Conservation (phyloP, 805 yeast genomes). For the Sugiyamaella chiloensis region DNA sequence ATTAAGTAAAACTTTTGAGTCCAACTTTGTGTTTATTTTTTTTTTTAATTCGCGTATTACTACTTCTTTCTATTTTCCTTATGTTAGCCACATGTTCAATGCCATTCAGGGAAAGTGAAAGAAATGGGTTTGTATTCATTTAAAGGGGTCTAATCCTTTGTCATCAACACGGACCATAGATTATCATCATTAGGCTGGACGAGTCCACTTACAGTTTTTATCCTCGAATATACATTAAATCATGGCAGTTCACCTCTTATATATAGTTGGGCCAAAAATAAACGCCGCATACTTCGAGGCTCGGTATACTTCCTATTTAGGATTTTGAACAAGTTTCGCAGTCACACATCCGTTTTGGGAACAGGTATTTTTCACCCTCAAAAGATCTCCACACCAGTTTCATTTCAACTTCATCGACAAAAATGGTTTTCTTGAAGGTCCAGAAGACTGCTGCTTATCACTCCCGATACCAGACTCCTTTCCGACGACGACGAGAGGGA, state of each 20-base stretch:
- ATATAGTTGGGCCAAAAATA: not conserved
- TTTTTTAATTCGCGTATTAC: too few relatives aligned
- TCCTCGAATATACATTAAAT: not conserved
- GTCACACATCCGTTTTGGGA: conserved; percentile 4
- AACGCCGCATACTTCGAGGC: too few relatives aligned
- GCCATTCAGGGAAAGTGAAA: conserved; percentile 24
- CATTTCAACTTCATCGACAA: conserved; percentile 7
- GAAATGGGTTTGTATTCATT: conserved; percentile 34
- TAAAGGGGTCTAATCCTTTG: conserved; percentile 38
- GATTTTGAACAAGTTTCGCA: not conserved
- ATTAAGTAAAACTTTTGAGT: too few relatives aligned
- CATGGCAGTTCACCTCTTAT: not conserved
- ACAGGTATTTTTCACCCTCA: not conserved
- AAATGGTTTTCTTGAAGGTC: conserved; percentile 73
- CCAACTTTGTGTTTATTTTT: too few relatives aligned
- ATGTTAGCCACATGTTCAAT: too few relatives aligned
- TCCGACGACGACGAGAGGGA: conserved; percentile 99
- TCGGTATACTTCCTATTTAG: conserved; percentile 1
- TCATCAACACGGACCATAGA: conserved; percentile 40
- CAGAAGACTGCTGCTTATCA: conserved; percentile 89
- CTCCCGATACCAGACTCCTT: conserved; percentile 99
- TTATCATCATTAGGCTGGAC: conserved; percentile 24
- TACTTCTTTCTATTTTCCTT: too few relatives aligned
- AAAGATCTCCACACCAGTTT: not conserved
- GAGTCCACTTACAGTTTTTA: not conserved